These are phyloP conservation scores for Pythium brachiatum DNA, from an alignment of 352 stramenopile species.

Conservation along the genomic window DNA sequence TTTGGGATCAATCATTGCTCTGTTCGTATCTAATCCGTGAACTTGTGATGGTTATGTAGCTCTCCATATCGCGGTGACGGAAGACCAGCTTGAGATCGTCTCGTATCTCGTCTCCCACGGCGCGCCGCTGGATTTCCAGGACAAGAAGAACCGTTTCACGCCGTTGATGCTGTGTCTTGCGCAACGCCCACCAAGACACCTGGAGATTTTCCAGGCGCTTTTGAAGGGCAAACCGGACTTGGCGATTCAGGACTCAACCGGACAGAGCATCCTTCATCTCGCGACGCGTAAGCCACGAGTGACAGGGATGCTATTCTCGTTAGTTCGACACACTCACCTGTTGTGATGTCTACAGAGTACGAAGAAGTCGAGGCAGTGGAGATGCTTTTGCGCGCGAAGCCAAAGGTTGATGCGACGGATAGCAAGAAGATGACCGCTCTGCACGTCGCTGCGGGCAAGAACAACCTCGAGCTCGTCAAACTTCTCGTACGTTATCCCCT, in stretches of 20 bases:
- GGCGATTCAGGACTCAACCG: slow-evolving; percentile 53
- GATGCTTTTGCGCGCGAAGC: slow-evolving; percentile 54
- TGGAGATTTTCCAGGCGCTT: slow-evolving; percentile 62
- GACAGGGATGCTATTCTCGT: not conserved
- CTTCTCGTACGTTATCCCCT: slow-evolving; percentile 35
- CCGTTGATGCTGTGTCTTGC: slow-evolving; percentile 72
- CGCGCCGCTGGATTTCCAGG: slow-evolving; percentile 63
- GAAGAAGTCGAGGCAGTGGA: slow-evolving; percentile 57
- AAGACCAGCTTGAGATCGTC: slow-evolving; percentile 72
- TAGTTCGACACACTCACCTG: not conserved
- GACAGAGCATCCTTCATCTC: slow-evolving; percentile 66
- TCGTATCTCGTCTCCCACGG: slow-evolving; percentile 67
- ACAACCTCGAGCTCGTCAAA: slow-evolving; percentile 55
- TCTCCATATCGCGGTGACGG: slow-evolving; percentile 66
- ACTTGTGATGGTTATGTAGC: too few species aligned
- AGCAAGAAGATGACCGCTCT: slow-evolving; percentile 77
- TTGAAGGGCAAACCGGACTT: slow-evolving; percentile 74
- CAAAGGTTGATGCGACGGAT: slow-evolving; percentile 61
- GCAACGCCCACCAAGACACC: slow-evolving; percentile 59
- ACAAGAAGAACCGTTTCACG: slow-evolving; percentile 78
- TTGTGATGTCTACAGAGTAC: slow-evolving; percentile 44
- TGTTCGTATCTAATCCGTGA: too few species aligned
- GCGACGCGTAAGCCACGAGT: slow-evolving; percentile 41
- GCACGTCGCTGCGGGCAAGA: slow-evolving; percentile 61
- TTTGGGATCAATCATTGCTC: not conserved